These are phyloP conservation scores for Coemansia sp. DNA, from an alignment of 192 early-diverging fungal species.

Conservation along the genomic window DNA sequence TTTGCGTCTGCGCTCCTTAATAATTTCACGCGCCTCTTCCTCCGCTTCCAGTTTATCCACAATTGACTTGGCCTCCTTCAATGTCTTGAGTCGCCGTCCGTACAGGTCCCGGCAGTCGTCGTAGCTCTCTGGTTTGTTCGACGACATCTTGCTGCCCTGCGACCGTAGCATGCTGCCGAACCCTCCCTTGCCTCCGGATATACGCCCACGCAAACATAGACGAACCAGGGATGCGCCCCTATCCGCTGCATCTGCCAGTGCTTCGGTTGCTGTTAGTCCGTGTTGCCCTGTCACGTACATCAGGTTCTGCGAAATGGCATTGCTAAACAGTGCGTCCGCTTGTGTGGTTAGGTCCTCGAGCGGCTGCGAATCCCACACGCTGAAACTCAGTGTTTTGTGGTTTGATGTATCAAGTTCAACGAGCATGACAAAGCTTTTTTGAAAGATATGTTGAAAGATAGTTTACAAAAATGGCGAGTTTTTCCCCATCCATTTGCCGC, in stretches of 20 bases:
- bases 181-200: slow-evolving; percentile 92
- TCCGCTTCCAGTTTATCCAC: slow-evolving; percentile 27
- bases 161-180: slow-evolving; percentile 94
- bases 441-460: neutral
- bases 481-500: too few relatives aligned
- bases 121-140: slow-evolving; percentile 86
- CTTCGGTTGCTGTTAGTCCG: slow-evolving; percentile 21
- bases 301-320: neutral
- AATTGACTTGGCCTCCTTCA: slow-evolving; percentile 88
- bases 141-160: slow-evolving; percentile 85
- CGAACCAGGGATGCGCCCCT: slow-evolving; percentile 6
- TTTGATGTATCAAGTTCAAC: slow-evolving; percentile 29
- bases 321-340: slow-evolving; percentile 6
- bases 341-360: slow-evolving; percentile 27
- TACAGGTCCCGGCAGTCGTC: slow-evolving; percentile 93
- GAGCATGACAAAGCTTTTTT: slow-evolving; percentile 17
- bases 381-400: slow-evolving; percentile 14
- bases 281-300: slow-evolving; percentile 32
- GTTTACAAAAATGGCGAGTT: slow-evolving; percentile 2
- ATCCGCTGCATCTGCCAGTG: slow-evolving; percentile 6
- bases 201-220: slow-evolving; percentile 25
- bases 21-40: slow-evolving; percentile 28
- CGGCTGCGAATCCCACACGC: slow-evolving; percentile 26
- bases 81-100: slow-evolving; percentile 82
- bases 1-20: slow-evolving; percentile 73